These are phyloP conservation scores for Clavaria fumosa DNA, from an alignment of 768 basidiomycete species.

Conservation along the genomic window DNA sequence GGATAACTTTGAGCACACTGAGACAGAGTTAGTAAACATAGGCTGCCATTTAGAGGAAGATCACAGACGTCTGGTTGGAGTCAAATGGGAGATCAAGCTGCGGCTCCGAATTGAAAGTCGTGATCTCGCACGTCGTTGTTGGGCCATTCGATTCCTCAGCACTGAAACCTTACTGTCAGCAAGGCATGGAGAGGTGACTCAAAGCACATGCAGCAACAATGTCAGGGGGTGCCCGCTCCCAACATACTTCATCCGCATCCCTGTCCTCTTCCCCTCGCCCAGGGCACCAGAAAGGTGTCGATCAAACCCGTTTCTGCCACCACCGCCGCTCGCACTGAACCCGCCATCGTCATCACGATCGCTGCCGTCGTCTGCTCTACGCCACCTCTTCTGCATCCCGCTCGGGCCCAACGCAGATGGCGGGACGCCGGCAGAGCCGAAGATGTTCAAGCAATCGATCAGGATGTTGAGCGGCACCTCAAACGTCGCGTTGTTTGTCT, in stretches of 20 bases:
- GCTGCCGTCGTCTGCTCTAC: conserved; percentile 29
- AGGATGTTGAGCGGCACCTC: conserved; percentile 75
- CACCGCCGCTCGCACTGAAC: conserved; percentile 23
- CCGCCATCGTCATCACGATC: conserved; percentile 26
- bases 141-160: conserved; percentile 70
- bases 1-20: conserved; percentile 68
- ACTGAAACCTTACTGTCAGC: conserved; percentile 22
- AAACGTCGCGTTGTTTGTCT: conserved; percentile 34
- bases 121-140: conserved; percentile 75
- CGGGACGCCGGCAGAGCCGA: conserved; percentile 58
- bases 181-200: conserved; percentile 1
- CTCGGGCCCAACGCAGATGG: conserved; percentile 17
- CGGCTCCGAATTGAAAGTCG: conserved; percentile 74
- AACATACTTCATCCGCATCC: conserved; percentile 72
- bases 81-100: conserved; percentile 71
- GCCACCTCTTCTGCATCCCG: conserved; percentile 38
- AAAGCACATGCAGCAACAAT: conserved; percentile 53
- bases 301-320: conserved; percentile 27
- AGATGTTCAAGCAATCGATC: conserved; percentile 86
- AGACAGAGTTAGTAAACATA: neutral
- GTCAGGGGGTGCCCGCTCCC: conserved; percentile 68
- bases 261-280: conserved; percentile 49
- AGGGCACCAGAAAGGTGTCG: conserved; percentile 33
- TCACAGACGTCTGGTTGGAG: conserved; percentile 38
- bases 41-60: neutral